Evolutionary conservation across 805 yeast genomes (phyloP).

Genomic region (Candida awuae): DNA sequence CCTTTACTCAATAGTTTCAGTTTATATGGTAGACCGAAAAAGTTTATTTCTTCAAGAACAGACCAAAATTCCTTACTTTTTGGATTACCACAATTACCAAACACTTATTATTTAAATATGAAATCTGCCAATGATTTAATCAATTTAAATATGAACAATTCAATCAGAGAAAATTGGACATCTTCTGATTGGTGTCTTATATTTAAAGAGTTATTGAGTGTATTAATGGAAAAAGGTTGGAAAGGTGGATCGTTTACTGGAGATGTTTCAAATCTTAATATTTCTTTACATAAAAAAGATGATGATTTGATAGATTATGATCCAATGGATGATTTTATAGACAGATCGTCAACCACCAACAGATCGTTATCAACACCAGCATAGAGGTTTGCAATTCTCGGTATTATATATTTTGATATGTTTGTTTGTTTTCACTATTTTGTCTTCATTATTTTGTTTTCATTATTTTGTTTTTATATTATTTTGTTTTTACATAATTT

Average conservation of each 20-base stretch:
- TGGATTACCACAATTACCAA: constrained; percentile 70
- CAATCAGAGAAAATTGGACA: constrained; percentile 27
- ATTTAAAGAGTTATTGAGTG: constrained; percentile 30
- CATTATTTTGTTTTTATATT: too few relatives aligned
- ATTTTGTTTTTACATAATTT: too few relatives aligned
- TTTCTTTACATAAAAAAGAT: constrained; percentile 22
- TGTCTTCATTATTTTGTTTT: too few relatives aligned
- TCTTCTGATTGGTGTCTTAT: constrained; percentile 30
- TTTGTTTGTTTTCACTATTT: too few relatives aligned
- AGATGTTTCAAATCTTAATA: constrained; percentile 26
- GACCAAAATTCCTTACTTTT: constrained; percentile 51
- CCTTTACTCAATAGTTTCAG: constrained; percentile 66
- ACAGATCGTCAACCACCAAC: constrained; percentile 6
- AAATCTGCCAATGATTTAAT: constrained; percentile 27
- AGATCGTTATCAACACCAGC: constrained; percentile 2
- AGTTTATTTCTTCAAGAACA: constrained; percentile 48
- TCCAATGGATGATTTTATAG: constrained; percentile 27
- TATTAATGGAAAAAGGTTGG: constrained; percentile 30
- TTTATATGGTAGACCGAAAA: constrained; percentile 67
- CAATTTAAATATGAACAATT: constrained; percentile 26
- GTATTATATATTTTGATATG: not conserved
- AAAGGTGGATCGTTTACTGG: constrained; percentile 29
- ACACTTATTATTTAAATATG: constrained; percentile 44
- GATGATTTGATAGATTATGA: constrained; percentile 19
- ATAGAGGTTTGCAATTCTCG: not conserved